Base-by-base conservation (phyloP, 106 monocot genomes). In the Hemerocallis citrina region DNA sequence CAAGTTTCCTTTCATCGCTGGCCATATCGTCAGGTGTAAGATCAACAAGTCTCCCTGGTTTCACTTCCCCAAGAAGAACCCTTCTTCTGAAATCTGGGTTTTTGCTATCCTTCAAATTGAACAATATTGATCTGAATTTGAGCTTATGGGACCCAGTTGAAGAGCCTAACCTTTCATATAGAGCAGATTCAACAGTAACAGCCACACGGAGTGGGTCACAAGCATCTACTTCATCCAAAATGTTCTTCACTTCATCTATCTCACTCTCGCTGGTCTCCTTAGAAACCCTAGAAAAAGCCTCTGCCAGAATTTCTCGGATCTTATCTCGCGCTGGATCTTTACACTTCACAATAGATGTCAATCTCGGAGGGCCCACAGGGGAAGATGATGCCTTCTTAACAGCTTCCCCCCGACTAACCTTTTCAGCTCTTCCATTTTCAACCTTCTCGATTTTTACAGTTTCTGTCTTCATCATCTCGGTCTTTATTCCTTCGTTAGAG, bases 11-110 rank as follows among this genome's bases (percentile, higher is more conserved):
- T 29, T 80, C 81, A 62, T 96, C 87, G 28, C 96, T 96, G 0
- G 96, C 96, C 96, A 96, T 96, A 10, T 96, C 96, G 63, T 96
- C 96, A 11, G 90, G 71, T 0, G 77, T 61, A 86, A 96, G 52
- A 34, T 61, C 63, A 5, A 70, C 49, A 9, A 96, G 58, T 15
- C 16, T 67, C 45, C 84, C 84, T 0, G 91, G 84, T 10, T 35
- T 74, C 36, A 96, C 71, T 2, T 77, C 56, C 47, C 91, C 96
- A 8, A 91, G 67, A 5, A 96, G 81, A 60, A 96, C 87, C 62
- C 86, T 81, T 40, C 96, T 76, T 12, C 96, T 70, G n/a, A 96
- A 69, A 65, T 96, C 96, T 3, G 86, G 84, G 68, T 96, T 96
- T 20, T 88, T 96, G 9, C 67, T 55, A 38, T 91, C 96, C 72